Evolutionary conservation across 1,139 yeast genomes (phyloP), one percentile per base, ranked within the genome.

Genomic region (Sugiyamaella paludigena): DNA sequence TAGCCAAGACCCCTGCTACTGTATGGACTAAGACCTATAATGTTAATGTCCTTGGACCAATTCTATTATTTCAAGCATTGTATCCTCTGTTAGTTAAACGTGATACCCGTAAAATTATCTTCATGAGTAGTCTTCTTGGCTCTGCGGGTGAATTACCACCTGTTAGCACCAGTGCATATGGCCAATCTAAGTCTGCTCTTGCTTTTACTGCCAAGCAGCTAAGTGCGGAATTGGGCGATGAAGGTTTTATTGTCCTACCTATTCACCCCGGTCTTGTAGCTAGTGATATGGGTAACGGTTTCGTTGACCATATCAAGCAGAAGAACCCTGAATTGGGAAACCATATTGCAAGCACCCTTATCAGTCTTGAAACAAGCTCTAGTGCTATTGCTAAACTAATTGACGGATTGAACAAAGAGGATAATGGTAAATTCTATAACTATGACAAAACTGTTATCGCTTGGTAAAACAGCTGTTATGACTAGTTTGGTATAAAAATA

Each of bases 221-320:
- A 9, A 31, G 19, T 28, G 7, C 12, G 8, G 43, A 68, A 45
- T 49, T 58, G 19, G 52, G 49, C 11, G 48, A 39, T 0, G 63
- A 67, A 15, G 61, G 57, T 2, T 62, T 63, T 44, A 57, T 54
- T 4, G 59, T 67, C 7, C 50, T 62, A 7, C 57, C 66, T 12
- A 43, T 68, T 11, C 65, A 63, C 46, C 73, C 74, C 1, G 73
- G 74, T 37, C 40, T 58, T 13, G 71, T 68, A 8, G 7, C 48
- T 1, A 65, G 68, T 32, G 71, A 68, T 31, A 58, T 62, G 66
- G 63, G 40, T 13, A 10, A 12, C 9, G 31, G 29, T 4, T 33
- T 8, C 32, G 19, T 41, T 11, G 39, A 35, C 5, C n/a, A 12
- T 35, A 9, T 41, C 43, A 33, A 34, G 13, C 2, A n/a, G 24